These are phyloP conservation scores for Pezicula carpinea DNA, from an alignment of 2,329 filamentous ascomycete genomes.

Conservation along the genomic window DNA sequence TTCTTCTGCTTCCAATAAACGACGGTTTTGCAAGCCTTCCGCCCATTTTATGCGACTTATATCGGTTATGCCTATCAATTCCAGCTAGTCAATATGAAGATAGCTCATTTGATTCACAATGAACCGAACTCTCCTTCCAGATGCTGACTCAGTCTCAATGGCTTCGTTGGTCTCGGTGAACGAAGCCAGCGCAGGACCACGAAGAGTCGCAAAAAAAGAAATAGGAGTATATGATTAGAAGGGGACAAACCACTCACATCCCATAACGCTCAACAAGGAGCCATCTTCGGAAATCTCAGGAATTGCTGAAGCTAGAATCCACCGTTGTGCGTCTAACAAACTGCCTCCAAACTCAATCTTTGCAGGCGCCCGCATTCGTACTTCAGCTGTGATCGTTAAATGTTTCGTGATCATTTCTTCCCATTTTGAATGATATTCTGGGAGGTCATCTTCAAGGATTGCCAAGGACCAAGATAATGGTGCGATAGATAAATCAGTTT, in stretches of 20 bases:
- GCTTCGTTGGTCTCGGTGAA: too few species aligned
- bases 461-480: conserved; percentile 65
- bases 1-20: conserved; percentile 75
- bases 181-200: too few species aligned
- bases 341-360: conserved; percentile 52
- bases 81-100: conserved; percentile 56
- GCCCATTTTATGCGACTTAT: conserved; percentile 81
- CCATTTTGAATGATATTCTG: conserved; percentile 55
- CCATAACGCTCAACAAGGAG: conserved; percentile 66
- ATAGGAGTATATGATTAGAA: too few species aligned
- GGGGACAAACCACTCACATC: conserved; percentile 48
- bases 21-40: conserved; percentile 70
- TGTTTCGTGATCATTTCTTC: conserved; percentile 53
- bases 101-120: conserved; percentile 77
- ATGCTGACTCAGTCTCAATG: too few species aligned
- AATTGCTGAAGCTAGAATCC: conserved; percentile 63
- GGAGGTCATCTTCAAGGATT: conserved; percentile 59
- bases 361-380: conserved; percentile 65
- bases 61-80: conserved; percentile 64
- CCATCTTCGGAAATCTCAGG: conserved; percentile 62
- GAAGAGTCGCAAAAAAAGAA: too few species aligned
- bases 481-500: conserved; percentile 50
- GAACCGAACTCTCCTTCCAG: conserved; percentile 52
- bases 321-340: conserved; percentile 63
- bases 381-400: conserved; percentile 61